Evolutionary conservation across 371 early-diverging fungal species (phyloP).

Genomic region (Mortierella sp.): DNA sequence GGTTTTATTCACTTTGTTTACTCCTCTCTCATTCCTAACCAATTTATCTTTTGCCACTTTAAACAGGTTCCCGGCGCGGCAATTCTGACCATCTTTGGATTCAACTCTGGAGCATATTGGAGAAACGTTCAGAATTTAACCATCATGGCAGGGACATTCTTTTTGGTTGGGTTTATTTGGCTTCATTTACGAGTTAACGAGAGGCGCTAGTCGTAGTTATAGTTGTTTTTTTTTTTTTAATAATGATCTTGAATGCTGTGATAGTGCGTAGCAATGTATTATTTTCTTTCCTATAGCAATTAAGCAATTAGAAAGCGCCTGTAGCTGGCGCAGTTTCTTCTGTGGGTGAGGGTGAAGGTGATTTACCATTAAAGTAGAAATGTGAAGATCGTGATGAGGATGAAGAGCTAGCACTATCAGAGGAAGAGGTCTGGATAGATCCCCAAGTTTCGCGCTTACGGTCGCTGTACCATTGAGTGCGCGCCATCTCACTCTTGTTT

Average conservation of each 20-base stretch:
- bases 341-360: slow-evolving; percentile 50
- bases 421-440: slow-evolving; percentile 39
- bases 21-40: not conserved
- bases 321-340: slow-evolving; percentile 23
- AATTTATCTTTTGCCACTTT: not conserved
- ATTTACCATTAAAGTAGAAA: slow-evolving; percentile 53
- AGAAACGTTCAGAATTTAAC: slow-evolving; percentile 77
- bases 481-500: slow-evolving; percentile 2
- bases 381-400: slow-evolving; percentile 49
- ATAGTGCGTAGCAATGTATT: no score
- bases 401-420: slow-evolving; percentile 35
- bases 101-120: slow-evolving; percentile 90
- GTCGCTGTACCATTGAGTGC: slow-evolving; percentile 33
- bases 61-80: slow-evolving; percentile 83
- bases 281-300: not conserved
- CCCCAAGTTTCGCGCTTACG: slow-evolving; percentile 39
- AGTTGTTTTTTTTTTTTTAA: not conserved
- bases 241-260: not conserved
- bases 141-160: slow-evolving; percentile 72
- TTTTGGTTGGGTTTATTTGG: slow-evolving; percentile 82
- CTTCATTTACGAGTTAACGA: slow-evolving; percentile 90
- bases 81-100: slow-evolving; percentile 91
- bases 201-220: slow-evolving; percentile 62
- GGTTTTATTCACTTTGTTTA: not conserved
- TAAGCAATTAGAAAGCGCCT: slow-evolving; percentile 21